Evolutionary conservation across 148 eudicot species (phyloP), one percentile per base, ranked within the genome.

Genomic region (Simmondsia chinensis): DNA sequence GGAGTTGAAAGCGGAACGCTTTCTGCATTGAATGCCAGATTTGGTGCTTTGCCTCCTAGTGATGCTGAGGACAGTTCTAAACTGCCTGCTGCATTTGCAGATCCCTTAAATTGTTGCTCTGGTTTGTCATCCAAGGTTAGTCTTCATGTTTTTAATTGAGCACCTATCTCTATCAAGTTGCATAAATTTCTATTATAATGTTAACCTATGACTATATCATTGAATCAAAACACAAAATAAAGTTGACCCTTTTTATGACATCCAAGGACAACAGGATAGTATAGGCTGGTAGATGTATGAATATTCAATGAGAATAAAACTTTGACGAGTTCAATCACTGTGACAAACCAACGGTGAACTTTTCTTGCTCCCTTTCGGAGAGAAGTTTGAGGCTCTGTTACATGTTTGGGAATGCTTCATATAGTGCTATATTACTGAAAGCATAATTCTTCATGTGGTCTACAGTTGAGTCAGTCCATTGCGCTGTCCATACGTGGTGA

Each of bases 71-170:
- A 64, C 31, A 63, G 71, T 48, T 20, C 53, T n/a, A 77, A 64
- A 58, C 29, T 40, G 22, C 56, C 73, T 50, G 75, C 68, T 31
- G 43, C 33, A 12, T 43, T 65, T 45, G 46, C 82, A 7, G 50
- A 77, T 20, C 96, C 96, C 29, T 48, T 73, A 33, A 75, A 70
- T 64, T 54, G 77, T 60, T 88, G 96, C 58, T 61, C 83, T 49
- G 26, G 14, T 38, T 49, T 71, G 14, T 52, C 74, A 34, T 65
- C 73, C n/a, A 48, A 71, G 87, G 95, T 81, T 11, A 2, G 30
- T 64, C 0, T 9, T 32, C 13, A 26, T 5, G 12, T 29, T 31
- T 17, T 20, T 13, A 13, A 3, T 15, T 5, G 1, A 1, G n/a
- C 6, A 15, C 40, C 39, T 20, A 21, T 18, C 9, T 6, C 32